These are phyloP conservation scores for Fallopia convolvulus DNA, from an alignment of 148 eudicot genomes.

Conservation along the genomic window DNA sequence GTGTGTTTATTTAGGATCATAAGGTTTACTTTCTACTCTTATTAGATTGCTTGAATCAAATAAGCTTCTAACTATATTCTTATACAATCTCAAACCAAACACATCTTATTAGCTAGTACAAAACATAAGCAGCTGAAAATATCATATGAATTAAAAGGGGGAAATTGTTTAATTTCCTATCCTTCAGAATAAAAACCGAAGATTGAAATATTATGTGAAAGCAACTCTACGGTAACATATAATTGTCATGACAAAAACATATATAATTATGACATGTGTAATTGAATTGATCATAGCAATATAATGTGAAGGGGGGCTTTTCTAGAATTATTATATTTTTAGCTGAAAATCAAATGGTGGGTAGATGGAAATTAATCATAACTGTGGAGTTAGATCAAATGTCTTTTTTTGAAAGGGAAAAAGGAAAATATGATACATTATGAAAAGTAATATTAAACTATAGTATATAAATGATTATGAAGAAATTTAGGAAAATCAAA, in stretches of 20 bases:
- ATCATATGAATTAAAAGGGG: too few relatives aligned
- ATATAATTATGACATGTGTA: slow-evolving; percentile 27
- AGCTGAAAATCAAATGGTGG: slow-evolving; percentile 46
- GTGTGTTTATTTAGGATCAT: too few relatives aligned
- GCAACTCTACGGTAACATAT: slow-evolving; percentile 12
- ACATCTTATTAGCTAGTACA: too few relatives aligned
- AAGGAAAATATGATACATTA: slow-evolving; percentile 4
- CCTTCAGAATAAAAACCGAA: too few relatives aligned
- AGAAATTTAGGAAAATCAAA: slow-evolving; percentile 9
- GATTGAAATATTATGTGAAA: background rate
- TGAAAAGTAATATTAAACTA: background rate
- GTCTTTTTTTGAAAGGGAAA: slow-evolving; percentile 12
- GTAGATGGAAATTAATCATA: slow-evolving; percentile 17
- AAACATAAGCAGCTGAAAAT: too few relatives aligned
- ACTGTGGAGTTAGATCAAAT: slow-evolving; percentile 34
- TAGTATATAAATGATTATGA: background rate
- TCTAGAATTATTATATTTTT: background rate
- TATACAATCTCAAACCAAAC: too few relatives aligned
- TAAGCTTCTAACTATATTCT: too few relatives aligned
- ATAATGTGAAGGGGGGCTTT: slow-evolving; percentile 14
- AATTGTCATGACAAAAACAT: background rate
- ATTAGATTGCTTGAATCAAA: too few relatives aligned
- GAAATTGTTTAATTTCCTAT: too few relatives aligned
- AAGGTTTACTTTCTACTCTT: too few relatives aligned
- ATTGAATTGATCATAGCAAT: slow-evolving; percentile 42